Evolutionary conservation across 495 filamentous ascomycete genomes (phyloP).

Genomic region (Aspergillus ellipticus): DNA sequence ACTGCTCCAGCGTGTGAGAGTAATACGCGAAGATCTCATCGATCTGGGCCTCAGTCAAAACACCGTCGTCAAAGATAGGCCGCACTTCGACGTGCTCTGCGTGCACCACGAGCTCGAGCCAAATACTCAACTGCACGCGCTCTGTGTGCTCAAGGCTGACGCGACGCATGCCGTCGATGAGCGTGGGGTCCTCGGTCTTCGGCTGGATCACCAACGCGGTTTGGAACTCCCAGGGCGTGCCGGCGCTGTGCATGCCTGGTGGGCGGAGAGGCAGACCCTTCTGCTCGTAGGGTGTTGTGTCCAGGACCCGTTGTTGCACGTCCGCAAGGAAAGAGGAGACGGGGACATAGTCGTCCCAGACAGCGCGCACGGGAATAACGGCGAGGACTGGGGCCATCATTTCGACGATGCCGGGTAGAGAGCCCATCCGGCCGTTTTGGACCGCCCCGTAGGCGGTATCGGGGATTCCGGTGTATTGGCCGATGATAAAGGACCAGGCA

Average conservation of each 20-base stretch:
- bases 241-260: neutral
- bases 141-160: neutral
- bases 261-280: neutral
- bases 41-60: neutral
- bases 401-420: neutral
- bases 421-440: neutral
- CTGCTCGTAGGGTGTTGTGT: neutral
- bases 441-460: neutral
- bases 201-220: neutral
- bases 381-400: neutral
- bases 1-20: neutral
- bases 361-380: neutral
- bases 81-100: neutral
- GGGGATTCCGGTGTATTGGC: neutral
- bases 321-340: neutral
- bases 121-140: neutral
- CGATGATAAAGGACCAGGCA: neutral
- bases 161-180: neutral
- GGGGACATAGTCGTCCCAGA: neutral
- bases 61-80: neutral
- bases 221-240: neutral
- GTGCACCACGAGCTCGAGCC: neutral
- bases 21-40: neutral
- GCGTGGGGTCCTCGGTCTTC: neutral
- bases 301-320: neutral